phyloP scores from a whole-genome alignment of 768 basidiomycete genomes.

The Phanerochaete sordida region DNA sequence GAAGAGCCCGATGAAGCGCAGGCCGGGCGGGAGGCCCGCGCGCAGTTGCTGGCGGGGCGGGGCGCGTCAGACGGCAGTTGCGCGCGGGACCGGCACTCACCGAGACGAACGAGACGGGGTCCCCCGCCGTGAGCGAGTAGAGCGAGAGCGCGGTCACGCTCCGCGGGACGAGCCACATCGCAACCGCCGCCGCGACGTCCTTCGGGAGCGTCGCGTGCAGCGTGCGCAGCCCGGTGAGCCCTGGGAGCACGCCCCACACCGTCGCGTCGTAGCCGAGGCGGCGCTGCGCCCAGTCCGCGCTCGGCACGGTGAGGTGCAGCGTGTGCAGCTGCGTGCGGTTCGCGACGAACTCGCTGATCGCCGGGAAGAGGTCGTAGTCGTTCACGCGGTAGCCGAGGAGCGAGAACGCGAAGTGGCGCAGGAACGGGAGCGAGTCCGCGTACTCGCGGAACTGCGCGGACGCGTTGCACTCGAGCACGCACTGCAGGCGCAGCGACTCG shows the following conservation, averaged over 20 bases:
- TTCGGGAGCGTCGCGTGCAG: constrained; percentile 61
- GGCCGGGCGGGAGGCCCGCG: constrained; percentile 46
- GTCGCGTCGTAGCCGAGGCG: constrained; percentile 66
- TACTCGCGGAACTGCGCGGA: constrained; percentile 48
- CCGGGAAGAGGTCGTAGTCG: constrained; percentile 67
- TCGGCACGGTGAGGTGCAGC: constrained; percentile 39
- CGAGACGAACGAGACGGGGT: constrained; percentile 25
- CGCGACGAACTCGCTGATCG: constrained; percentile 64
- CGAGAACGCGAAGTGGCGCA: constrained; percentile 58
- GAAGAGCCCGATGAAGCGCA: constrained; percentile 55
- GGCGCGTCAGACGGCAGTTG: background rate
- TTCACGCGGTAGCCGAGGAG: constrained; percentile 22
- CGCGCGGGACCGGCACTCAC: constrained; percentile 14
- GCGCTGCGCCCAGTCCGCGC: constrained; percentile 40
- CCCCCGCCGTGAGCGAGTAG: constrained; percentile 21
- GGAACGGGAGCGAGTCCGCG: constrained; percentile 48
- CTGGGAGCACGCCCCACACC: constrained; percentile 68
- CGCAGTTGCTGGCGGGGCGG: constrained; percentile 48
- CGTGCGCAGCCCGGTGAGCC: constrained; percentile 46
- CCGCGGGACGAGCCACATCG: constrained; percentile 63
- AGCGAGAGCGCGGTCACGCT: constrained; percentile 27
- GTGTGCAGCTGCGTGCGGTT: constrained; percentile 49
- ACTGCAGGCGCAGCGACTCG: constrained; percentile 55
- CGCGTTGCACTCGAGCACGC: constrained; percentile 45
- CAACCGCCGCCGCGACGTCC: constrained; percentile 59